Percentiles rank a stretch among this genome's conserved stretches.
Evolutionary conservation across 1,139 yeast genomes (phyloP).

Genomic region (Debaryomycetaceae sp.): DNA sequence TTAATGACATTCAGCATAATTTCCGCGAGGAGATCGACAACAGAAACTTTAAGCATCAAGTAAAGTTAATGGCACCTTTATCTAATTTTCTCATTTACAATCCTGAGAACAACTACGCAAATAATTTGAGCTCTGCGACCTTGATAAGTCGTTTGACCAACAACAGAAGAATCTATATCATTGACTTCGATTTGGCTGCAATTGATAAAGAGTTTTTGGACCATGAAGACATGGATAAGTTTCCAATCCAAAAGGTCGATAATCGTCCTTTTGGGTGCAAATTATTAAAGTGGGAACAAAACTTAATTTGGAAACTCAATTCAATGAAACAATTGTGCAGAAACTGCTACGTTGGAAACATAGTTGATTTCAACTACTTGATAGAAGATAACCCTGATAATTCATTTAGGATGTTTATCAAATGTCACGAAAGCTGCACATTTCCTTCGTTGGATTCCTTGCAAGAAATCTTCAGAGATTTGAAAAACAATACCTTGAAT

Average conservation of each 20-base stretch:
- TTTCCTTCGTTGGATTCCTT: slow-evolving; percentile 23
- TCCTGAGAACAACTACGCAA: slow-evolving; percentile 12
- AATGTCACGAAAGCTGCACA: slow-evolving; percentile 34
- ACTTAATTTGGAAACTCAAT: slow-evolving; percentile 34
- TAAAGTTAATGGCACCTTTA: slow-evolving; percentile 30
- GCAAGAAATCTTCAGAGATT: slow-evolving; percentile 12
- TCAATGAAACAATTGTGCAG: slow-evolving; percentile 28
- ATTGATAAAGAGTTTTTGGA: slow-evolving; percentile 3
- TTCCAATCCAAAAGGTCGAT: slow-evolving; percentile 8
- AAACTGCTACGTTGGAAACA: slow-evolving; percentile 32
- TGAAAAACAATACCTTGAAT: slow-evolving; percentile 8
- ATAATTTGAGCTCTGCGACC: slow-evolving; percentile 4
- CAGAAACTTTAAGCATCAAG: slow-evolving; percentile 30
- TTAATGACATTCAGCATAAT: slow-evolving; percentile 5
- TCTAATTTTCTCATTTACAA: slow-evolving; percentile 35
- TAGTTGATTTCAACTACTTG: slow-evolving; percentile 22
- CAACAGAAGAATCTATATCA: slow-evolving; percentile 7
- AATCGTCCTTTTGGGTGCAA: slow-evolving; percentile 14
- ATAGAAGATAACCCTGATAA: slow-evolving; percentile 15
- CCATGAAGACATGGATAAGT: not conserved
- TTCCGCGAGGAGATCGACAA: slow-evolving; percentile 21
- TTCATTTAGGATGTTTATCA: slow-evolving; percentile 29
- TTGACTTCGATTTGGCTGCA: slow-evolving; percentile 6
- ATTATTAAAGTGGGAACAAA: slow-evolving; percentile 34
- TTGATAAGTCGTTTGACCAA: slow-evolving; percentile 4